These are phyloP conservation scores for Hypoxylon trugodes DNA, from an alignment of 495 filamentous ascomycete genomes.

Conservation along the genomic window DNA sequence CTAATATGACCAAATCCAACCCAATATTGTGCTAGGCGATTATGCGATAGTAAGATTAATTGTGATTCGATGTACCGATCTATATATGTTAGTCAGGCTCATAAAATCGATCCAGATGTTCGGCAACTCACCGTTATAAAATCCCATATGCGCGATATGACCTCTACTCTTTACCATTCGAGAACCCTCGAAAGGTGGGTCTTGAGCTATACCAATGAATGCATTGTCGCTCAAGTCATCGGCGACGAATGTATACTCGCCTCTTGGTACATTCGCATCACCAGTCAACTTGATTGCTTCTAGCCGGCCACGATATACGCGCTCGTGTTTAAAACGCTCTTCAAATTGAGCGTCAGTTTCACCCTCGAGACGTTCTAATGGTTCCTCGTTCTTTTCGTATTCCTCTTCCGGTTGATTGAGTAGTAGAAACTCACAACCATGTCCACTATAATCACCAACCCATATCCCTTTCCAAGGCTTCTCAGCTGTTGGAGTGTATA, in stretches of 20 bases:
- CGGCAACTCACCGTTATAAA: constrained; percentile 67
- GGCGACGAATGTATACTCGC: constrained; percentile 80
- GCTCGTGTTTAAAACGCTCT: constrained; percentile 45
- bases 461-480: constrained; percentile 90
- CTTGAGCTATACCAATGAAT: constrained; percentile 62
- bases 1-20: constrained; percentile 78
- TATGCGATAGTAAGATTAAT: constrained; percentile 78
- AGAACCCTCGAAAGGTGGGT: constrained; percentile 74
- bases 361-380: constrained; percentile 40
- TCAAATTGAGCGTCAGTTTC: constrained; percentile 54
- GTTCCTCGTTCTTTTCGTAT: constrained; percentile 40
- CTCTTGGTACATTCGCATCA: constrained; percentile 86
- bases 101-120: neutral
- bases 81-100: constrained; percentile 42
- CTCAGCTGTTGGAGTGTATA: constrained; percentile 79
- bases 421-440: constrained; percentile 89
- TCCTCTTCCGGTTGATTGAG: constrained; percentile 73
- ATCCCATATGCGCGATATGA: constrained; percentile 78
- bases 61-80: constrained; percentile 78
- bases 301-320: constrained; percentile 65
- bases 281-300: constrained; percentile 91
- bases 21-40: constrained; percentile 87
- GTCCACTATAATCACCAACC: constrained; percentile 87
- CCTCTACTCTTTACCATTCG: constrained; percentile 78
- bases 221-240: constrained; percentile 76